Evolutionary conservation across 345 rosid genomes (phyloP), one percentile per base, ranked within the genome.

Genomic region (Salix dunnii): DNA sequence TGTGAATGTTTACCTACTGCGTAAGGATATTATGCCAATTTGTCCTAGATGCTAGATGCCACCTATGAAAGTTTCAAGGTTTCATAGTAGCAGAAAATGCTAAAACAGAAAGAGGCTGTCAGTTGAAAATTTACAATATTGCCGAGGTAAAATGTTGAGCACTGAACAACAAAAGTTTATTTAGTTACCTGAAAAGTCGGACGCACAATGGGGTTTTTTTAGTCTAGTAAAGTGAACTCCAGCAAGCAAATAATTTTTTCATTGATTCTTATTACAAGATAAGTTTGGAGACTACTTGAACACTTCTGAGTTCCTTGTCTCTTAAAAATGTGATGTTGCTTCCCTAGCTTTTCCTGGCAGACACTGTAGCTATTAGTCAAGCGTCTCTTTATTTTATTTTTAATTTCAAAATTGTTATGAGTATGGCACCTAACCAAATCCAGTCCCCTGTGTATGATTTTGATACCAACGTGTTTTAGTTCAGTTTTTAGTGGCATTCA

Each of bases 1-100:
- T 83, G 46, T 77, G 60, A 27, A 20, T 51, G 38, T 60, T 67
- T 60, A 25, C n/a, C 53, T 79, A 62, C 61, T 49, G 40, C 21
- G 36, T 42, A 63, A 43, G 38, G 67, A 63, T 74, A 27, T 11
- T 60, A 40, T 73, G 14, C 40, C 31, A 60, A 17, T 60, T 61
- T 68, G 40, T 30, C 43, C 7, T 63, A n/a, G 61, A 74, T 64
- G 21, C 62, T 67, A 51, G 27, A 64, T 62, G 61, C 49, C 12
- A 6, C 27, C 2, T 25, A 48, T 27, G 63, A 49, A 27, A 36
- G 58, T 70, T 70, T 70, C 58, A 48, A 30, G 62, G 12, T 58
- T 61, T 62, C 23, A 40, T 23, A 73, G 35, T 62, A 28, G 76
- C 51, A 14, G 42, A 27, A 42, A 8, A 11, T 40, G 58, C 68